Evolutionary conservation across 768 basidiomycete genomes (phyloP).

Genomic region (Auricularia heimuer): DNA sequence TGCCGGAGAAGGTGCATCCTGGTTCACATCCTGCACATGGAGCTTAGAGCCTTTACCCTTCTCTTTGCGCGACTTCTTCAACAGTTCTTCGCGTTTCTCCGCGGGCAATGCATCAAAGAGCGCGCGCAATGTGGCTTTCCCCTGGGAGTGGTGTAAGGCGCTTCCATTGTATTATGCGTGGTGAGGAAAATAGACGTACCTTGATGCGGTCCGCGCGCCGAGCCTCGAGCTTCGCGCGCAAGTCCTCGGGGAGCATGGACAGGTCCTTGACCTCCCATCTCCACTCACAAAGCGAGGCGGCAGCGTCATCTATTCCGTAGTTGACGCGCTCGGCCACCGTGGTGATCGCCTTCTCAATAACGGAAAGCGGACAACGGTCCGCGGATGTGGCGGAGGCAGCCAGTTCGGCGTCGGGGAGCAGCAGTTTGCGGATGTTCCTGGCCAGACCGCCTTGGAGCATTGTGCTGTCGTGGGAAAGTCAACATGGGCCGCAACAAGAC

Average conservation of each 20-base stretch:
- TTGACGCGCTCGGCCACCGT: conserved; percentile 57
- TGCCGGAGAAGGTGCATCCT: neutral
- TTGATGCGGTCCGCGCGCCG: conserved; percentile 56
- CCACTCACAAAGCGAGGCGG: conserved; percentile 66
- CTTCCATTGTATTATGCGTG: conserved; percentile 3
- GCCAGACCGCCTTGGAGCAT: neutral
- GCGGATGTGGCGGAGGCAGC: conserved; percentile 16
- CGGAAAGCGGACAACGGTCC: conserved; percentile 33
- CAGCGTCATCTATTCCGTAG: conserved; percentile 64
- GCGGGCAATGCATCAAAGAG: conserved; percentile 51
- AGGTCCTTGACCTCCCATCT: conserved; percentile 73
- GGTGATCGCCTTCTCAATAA: conserved; percentile 59
- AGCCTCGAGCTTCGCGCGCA: conserved; percentile 48
- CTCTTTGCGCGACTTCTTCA: conserved; percentile 17
- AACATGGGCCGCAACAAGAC: conserved; percentile 1
- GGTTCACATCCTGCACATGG: conserved; percentile 23
- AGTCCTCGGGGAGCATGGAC: conserved; percentile 59
- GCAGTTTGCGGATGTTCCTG: neutral
- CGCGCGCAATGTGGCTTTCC: conserved; percentile 42
- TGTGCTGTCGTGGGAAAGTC: conserved; percentile 2
- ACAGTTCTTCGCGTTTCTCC: conserved; percentile 46
- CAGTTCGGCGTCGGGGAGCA: conserved; percentile 9
- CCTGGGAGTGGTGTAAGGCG: conserved; percentile 28
- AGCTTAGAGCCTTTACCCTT: conserved; percentile 30
- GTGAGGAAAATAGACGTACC: conserved; percentile 28